Percentiles rank a stretch among this genome's conserved stretches.
phyloP scores from a whole-genome alignment of 345 rosid species.

The Eucalyptus tenuipes region DNA sequence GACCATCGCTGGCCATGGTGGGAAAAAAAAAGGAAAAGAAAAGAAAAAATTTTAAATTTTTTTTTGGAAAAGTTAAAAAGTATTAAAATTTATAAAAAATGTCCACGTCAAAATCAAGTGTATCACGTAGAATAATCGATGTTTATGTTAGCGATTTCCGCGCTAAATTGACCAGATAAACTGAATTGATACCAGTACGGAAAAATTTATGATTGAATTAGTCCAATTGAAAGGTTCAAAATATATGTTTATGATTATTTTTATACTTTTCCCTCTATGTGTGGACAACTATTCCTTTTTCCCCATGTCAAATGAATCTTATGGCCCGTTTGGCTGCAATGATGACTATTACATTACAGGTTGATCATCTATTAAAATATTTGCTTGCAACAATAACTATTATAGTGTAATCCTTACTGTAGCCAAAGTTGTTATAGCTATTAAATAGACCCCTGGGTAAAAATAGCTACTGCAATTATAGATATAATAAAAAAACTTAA shows the following conservation, averaged over 20 bases:
- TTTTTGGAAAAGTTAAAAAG: background rate
- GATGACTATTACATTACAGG: background rate
- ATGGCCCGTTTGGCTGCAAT: background rate
- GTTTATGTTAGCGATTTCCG: too few species aligned
- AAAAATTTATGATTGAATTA: too few species aligned
- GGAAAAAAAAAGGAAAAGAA: too few species aligned
- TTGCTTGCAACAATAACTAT: background rate
- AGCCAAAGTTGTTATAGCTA: background rate
- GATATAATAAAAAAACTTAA: background rate
- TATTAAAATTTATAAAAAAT: too few species aligned
- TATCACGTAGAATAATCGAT: background rate
- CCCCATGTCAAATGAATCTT: background rate
- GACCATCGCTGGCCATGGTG: background rate
- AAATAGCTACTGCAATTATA: background rate
- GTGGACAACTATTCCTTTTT: background rate
- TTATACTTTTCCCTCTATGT: background rate
- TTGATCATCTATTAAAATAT: background rate
- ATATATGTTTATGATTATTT: background rate
- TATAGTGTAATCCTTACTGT: background rate
- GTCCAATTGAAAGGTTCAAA: too few species aligned
- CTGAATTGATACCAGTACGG: accelerated
- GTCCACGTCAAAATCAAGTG: background rate
- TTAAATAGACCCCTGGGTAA: background rate
- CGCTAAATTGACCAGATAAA: too few species aligned
- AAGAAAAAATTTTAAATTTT: too few species aligned